phyloP scores from a whole-genome alignment of 306 rosid genomes.

The Sechiopsis laciniata region DNA sequence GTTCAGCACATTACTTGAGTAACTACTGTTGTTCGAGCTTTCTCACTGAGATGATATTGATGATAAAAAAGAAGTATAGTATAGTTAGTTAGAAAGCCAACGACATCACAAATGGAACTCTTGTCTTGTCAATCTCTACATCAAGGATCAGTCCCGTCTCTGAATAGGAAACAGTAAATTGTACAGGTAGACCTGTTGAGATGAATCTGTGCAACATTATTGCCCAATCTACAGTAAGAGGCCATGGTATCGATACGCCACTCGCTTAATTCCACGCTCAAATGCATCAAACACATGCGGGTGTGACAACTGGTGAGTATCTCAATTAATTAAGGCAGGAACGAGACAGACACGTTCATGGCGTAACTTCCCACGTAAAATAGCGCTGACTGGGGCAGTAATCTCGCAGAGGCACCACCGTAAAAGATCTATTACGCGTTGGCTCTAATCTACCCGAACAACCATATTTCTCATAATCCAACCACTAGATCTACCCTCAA shows the following conservation, averaged over 20 bases:
- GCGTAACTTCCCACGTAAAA: not conserved
- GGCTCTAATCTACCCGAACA: not conserved
- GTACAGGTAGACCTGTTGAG: not conserved
- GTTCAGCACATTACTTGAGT: not conserved
- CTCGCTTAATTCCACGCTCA: not conserved
- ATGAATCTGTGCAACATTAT: too few relatives aligned
- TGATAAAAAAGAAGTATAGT: not conserved
- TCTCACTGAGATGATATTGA: not conserved
- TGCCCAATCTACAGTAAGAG: not conserved
- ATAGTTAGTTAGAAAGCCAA: not conserved
- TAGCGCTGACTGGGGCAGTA: not conserved
- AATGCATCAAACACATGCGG: not conserved
- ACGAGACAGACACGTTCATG: not conserved
- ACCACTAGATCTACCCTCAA: constrained; percentile 11
- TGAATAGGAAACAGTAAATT: not conserved
- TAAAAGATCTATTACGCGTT: not conserved
- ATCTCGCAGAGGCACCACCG: not conserved
- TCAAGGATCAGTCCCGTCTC: constrained; percentile 1
- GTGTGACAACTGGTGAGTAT: not conserved
- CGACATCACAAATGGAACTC: not conserved
- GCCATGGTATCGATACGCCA: not conserved
- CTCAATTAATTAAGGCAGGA: not conserved
- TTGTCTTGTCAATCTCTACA: not conserved
- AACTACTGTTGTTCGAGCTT: not conserved
- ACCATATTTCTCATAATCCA: not conserved